Base-by-base conservation (phyloP, 2,329 filamentous ascomycete species). In the Metarhizium brunneum region DNA sequence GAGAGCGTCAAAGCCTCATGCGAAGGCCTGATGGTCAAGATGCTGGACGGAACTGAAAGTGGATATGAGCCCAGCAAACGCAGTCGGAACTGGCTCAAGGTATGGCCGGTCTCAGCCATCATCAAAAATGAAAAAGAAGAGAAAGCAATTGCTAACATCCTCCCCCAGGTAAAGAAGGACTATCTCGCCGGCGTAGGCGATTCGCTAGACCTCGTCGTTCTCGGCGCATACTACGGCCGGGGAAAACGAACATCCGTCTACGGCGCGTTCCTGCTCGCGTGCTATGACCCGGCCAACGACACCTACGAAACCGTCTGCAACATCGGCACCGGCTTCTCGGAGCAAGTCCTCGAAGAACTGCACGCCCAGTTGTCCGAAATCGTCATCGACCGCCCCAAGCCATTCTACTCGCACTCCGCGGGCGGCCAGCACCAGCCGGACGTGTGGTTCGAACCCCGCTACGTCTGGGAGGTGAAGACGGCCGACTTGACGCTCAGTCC, bases 1-100 rank as follows among this genome's bases (percentile, higher is more conserved):
- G 92, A 97, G 57, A 94, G 89, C 64, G 88, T 99, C 60, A 96
- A 96, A 71, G 90, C 92, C 2, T 95, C 90, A 0, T 99, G 94
- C 67, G 94, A 99, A 75, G 94, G 94, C 11, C 77, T 99, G 54
- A 99, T 99, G 94, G 94, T 99, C 14, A 99, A 99, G 77, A 99
- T 99, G 94, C 75, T 99, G 57, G 92, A 97, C 68, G 94, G 92
- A 0, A 77, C 82, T 6, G 92, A 96, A 71, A 95, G 90, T 63
- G 90, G 89, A 64, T 99, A 99, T 68, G 92, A 97, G 72, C 94
- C 94, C 20, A 95, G 90, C 65, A 96, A 95, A 69, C 87, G 94
- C 61, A 95, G 90, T 72, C 88, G 94, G 57, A 99, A 99, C 68
- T 99, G 94, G 94, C 87, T 99, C 61, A 99, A 99, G 79, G 87